phyloP scores from a whole-genome alignment of 2,329 filamentous ascomycete genomes.

The Aureobasidium sp. region DNA sequence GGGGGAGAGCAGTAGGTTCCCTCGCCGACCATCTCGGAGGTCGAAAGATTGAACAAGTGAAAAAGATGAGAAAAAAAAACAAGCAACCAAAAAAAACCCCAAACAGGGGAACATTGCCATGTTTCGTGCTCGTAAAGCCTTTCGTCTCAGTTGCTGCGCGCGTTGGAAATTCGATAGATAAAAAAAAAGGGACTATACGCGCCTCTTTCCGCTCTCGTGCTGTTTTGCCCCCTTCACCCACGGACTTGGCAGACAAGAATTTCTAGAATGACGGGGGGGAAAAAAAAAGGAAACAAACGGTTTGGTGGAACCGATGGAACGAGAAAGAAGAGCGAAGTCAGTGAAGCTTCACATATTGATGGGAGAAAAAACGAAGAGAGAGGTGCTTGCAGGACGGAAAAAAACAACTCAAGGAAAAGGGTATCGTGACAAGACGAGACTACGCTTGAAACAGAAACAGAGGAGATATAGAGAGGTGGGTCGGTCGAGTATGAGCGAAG shows the following conservation, averaged over 20 bases:
- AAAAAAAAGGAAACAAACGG: neutral
- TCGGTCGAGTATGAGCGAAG: neutral
- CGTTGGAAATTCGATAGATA: no score
- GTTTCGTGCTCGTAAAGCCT: neutral
- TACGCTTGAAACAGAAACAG: neutral
- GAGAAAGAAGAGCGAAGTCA: neutral
- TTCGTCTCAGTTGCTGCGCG: slow-evolving; percentile 3
- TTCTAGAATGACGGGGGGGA: neutral
- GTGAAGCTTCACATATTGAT: neutral
- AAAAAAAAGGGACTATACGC: neutral
- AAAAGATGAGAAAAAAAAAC: neutral
- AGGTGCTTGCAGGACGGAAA: neutral
- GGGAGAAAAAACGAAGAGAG: neutral
- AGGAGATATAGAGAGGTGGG: neutral
- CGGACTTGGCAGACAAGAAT: neutral
- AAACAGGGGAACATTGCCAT: neutral
- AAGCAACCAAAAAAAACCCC: neutral
- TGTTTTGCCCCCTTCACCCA: neutral
- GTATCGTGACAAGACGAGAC: slow-evolving; percentile 11
- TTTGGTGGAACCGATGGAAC: neutral
- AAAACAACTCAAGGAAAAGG: neutral
- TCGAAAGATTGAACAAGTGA: neutral
- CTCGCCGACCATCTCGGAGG: no score
- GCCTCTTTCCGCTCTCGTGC: neutral
- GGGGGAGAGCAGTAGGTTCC: no score